A percentile compares a stretch with the other conserved stretches of the same genome.
phyloP scores from a whole-genome alignment of 805 yeast species.

The Metschnikowia arizonensis region DNA sequence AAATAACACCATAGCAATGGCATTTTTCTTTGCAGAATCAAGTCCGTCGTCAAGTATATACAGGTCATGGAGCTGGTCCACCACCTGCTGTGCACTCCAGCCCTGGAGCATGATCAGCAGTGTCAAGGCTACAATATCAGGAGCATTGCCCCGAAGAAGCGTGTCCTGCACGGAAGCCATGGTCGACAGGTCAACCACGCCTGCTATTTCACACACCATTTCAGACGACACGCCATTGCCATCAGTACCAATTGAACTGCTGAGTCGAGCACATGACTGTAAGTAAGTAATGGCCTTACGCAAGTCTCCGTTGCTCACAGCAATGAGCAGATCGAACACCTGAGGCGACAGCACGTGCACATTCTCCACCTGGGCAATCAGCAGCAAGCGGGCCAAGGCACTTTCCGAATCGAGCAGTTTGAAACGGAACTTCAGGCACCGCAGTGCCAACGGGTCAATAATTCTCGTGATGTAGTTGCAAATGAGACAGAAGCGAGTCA shows the following conservation, averaged over 20 bases:
- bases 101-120: constrained; percentile 58
- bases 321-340: constrained; percentile 59
- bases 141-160: constrained; percentile 24
- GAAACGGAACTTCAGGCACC: constrained; percentile 95
- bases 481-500: constrained; percentile 86
- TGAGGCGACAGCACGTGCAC: constrained; percentile 39
- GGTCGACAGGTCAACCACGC: constrained; percentile 55
- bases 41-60: constrained; percentile 54
- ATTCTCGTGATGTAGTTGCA: constrained; percentile 96
- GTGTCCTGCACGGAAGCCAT: constrained; percentile 41
- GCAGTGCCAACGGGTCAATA: constrained; percentile 92
- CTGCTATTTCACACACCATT: constrained; percentile 68
- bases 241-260: constrained; percentile 8
- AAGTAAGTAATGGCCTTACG: constrained; percentile 88
- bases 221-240: constrained; percentile 37
- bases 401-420: constrained; percentile 66
- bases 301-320: constrained; percentile 83
- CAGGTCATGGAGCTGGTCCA: constrained; percentile 67
- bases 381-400: constrained; percentile 64
- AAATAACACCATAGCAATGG: constrained; percentile 61
- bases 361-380: constrained; percentile 47
- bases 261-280: constrained; percentile 41
- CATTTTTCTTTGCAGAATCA: constrained; percentile 54
- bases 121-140: constrained; percentile 39
- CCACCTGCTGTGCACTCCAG: constrained; percentile 72